Evolutionary conservation across 768 basidiomycete species (phyloP).

Genomic region (Kwoniella europaea): DNA sequence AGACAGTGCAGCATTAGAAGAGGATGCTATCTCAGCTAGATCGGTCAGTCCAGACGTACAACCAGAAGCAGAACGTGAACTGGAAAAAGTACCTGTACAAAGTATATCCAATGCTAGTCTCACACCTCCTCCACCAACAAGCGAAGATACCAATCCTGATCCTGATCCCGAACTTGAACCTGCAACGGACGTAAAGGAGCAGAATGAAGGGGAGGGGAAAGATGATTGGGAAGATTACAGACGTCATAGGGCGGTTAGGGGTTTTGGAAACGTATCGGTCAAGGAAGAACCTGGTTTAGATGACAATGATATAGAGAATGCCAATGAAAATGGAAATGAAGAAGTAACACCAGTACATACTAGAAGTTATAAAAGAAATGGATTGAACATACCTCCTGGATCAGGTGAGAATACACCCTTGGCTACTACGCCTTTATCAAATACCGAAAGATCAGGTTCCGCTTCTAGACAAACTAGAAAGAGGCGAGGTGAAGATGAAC

Average conservation of each 20-base stretch:
- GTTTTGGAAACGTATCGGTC: conserved; percentile 37
- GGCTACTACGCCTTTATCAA: conserved; percentile 17
- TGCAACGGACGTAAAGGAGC: conserved; percentile 58
- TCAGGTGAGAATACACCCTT: conserved; percentile 16
- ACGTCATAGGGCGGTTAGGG: conserved; percentile 29
- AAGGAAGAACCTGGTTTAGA: conserved; percentile 49
- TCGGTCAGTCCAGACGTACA: conserved; percentile 33
- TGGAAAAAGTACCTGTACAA: conserved; percentile 62
- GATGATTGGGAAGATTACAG: conserved; percentile 42
- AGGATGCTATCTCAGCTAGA: conserved; percentile 24
- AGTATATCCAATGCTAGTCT: conserved; percentile 60
- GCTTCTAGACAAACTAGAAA: conserved; percentile 27
- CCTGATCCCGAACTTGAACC: conserved; percentile 38
- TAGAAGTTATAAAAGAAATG: conserved; percentile 9
- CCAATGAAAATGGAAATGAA: conserved; percentile 28
- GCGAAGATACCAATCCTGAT: conserved; percentile 61
- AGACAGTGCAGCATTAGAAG: conserved; percentile 10
- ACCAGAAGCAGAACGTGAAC: too few relatives aligned
- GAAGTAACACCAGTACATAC: conserved; percentile 24
- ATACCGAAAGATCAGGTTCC: conserved; percentile 26
- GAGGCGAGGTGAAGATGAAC: conserved; percentile 44
- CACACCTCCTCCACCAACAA: conserved; percentile 69
- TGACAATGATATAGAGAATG: conserved; percentile 38
- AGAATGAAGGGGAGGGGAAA: conserved; percentile 17
- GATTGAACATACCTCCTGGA: conserved; percentile 7